Base-by-base conservation (phyloP, 225 moss, liverwort and hornwort species). In the Polytrichum formosum region DNA sequence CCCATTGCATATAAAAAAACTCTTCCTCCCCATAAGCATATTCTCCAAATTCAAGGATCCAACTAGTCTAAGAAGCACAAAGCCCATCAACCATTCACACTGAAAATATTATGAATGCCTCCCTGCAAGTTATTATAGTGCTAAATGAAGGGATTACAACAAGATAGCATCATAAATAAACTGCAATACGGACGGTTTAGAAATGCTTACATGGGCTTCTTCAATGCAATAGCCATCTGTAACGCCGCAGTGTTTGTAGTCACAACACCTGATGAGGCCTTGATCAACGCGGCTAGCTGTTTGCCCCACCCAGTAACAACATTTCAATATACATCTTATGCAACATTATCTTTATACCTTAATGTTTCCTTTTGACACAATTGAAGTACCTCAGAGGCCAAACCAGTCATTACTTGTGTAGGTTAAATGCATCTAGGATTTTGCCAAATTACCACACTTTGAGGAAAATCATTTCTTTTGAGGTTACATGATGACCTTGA, bases 231-330 rank as follows among this genome's bases (percentile, higher is more conserved):
- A 35, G 92, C 90, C 72, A 92, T 58, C 66, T 88, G 94, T 80
- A 94, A 74, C 6, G 97, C 97, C 20, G 90, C 92, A 64, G 94
- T 98, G 68, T 98, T 98, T 68, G 97, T 94, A 73, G 94, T 88
- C 74, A 94, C 87, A 26, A 98, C 97, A 63, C 92, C 94, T 61
- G 76, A 70, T 13, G 97, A 98, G 67, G 88, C 86, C 69, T 61
- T 79, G 76, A 98, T 82, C 46, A 98, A 72, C 25, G 92, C 89
- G 53, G 83, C 77, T 58, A 91, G 72, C 90, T 87, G 81, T 53
- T 64, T 8, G 77, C 22, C 4, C 56, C 55, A 61, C 25, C 28
- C 21, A 69, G 2, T 22, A 46, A n/a, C 21, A 53, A 21, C 13
- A 46, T 13, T 46, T 46, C 46, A 46, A 4, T 46, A 46, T 46